Percentiles rank a stretch among this genome's conserved stretches.
phyloP scores from a whole-genome alignment of 2,329 filamentous ascomycete species.

The Colletotrichum tamarilloi region DNA sequence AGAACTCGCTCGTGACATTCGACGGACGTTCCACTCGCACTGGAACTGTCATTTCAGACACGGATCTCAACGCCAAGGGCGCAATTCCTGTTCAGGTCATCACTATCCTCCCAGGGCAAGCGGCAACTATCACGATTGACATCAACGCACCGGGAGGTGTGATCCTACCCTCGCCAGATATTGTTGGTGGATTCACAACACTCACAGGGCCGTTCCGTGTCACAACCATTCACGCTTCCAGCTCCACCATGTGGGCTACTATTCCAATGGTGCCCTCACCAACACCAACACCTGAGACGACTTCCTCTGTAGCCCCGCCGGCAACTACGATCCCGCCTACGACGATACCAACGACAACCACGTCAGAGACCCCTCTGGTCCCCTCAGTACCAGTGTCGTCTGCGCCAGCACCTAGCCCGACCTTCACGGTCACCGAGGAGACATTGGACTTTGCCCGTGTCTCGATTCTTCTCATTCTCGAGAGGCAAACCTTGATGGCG shows the following conservation, averaged over 20 bases:
- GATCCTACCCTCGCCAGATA: conserved; percentile 33
- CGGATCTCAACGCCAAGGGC: conserved; percentile 35
- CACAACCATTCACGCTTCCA: conserved; percentile 32
- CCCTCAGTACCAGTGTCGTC: conserved; percentile 16
- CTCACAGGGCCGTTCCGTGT: conserved; percentile 40
- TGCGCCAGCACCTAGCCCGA: conserved; percentile 39
- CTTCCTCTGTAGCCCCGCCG: background rate
- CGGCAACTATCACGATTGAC: conserved; percentile 48
- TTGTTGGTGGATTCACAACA: conserved; percentile 39
- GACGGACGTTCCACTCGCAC: conserved; percentile 63
- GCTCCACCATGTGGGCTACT: conserved; percentile 45
- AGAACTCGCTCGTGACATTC: conserved; percentile 91
- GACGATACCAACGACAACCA: conserved; percentile 35
- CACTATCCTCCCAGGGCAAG: conserved; percentile 42
- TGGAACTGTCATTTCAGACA: conserved; percentile 41
- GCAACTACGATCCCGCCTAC: conserved; percentile 35
- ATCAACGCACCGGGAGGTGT: conserved; percentile 36
- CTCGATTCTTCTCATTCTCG: conserved; percentile 70
- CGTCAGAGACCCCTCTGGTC: background rate
- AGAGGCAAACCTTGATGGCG: conserved; percentile 60
- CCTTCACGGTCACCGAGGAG: conserved; percentile 64
- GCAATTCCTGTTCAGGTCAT: conserved; percentile 39
- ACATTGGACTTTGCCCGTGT: conserved; percentile 73
- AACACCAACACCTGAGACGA: conserved; percentile 38
- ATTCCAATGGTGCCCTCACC: conserved; percentile 42